Percentiles rank a stretch among this genome's conserved stretches.
Evolutionary conservation across 2,329 filamentous ascomycete genomes (phyloP).

Genomic region (Aureobasidium melanogenum): DNA sequence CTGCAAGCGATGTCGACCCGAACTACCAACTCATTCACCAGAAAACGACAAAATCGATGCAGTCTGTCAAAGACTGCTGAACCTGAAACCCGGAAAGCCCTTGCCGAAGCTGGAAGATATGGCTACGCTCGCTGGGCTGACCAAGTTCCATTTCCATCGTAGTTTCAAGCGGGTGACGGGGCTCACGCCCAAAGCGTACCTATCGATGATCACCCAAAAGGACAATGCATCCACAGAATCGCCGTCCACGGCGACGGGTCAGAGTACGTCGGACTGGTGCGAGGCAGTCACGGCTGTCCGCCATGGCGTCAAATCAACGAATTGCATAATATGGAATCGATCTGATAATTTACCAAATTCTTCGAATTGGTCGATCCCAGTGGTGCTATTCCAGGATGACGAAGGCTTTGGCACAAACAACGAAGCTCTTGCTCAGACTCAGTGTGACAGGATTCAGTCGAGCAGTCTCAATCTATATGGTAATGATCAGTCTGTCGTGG

Average conservation of each 20-base stretch:
- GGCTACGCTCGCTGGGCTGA: not conserved
- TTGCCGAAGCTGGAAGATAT: not conserved
- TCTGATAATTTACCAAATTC: too few relatives aligned
- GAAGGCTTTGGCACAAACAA: too few relatives aligned
- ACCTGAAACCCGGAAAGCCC: not conserved
- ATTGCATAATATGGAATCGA: too few relatives aligned
- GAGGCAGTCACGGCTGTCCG: too few relatives aligned
- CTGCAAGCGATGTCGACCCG: constrained; percentile 50
- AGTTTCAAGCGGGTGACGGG: not conserved
- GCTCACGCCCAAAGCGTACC: not conserved
- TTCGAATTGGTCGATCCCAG: too few relatives aligned
- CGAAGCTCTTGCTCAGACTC: too few relatives aligned
- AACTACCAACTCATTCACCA: not conserved
- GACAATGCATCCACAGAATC: not conserved
- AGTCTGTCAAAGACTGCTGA: not conserved
- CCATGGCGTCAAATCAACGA: too few relatives aligned
- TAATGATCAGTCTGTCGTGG: not conserved
- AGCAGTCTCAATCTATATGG: too few relatives aligned
- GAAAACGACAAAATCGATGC: not conserved
- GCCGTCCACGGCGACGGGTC: not conserved
- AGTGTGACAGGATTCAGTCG: too few relatives aligned
- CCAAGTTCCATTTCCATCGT: not conserved
- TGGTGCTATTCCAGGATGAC: too few relatives aligned
- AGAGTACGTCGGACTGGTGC: too few relatives aligned
- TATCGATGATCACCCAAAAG: not conserved